Evolutionary conservation across 2,329 filamentous ascomycete genomes (phyloP), one percentile per base, ranked within the genome.

Genomic region (Colletotrichum sojae): DNA sequence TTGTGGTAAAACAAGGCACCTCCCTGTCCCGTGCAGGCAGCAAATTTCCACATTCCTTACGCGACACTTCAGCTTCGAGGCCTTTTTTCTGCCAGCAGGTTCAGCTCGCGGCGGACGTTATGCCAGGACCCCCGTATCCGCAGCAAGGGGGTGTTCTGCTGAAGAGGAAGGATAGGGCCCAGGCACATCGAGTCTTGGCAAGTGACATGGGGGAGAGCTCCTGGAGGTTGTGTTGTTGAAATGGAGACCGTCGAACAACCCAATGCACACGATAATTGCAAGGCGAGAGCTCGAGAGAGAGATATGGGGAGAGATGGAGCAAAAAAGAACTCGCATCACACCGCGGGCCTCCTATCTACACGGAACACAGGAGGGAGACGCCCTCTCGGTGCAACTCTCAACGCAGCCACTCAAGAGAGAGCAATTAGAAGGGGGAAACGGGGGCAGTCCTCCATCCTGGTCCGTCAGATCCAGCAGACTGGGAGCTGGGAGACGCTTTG

Each of bases 1-100:
- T 69, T 66, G 43, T 53, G 20, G 45, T 56, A 69, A 69, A 69
- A 69, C 66, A 69, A 66, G 62, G 66, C 66, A 69, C 66, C 56
- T 66, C 55, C 55, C 55, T 61, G 55, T 52, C 59, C 51, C 55
- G 60, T 61, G 62, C 55, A 64, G 53, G 39, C 40, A 61, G 62
- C 55, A 52, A 66, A 69, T 66, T 66, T 69, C 66, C 66, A 69
- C 66, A 43, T 69, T 60, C 61, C 40, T 55, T 55, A 45, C n/a
- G 18, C 53, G 39, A 27, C 22, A 27, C 25, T 52, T 43, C 46
- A 51, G 49, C 20, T 27, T 5, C 20, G 31, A 18, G 15, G 15
- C 16, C 39, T 6, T 43, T 45, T 6, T 43, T 45, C 20, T 40
- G 10, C 46, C 18, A 20, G 16, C 40, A 52, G 49, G 27, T 63